Evolutionary conservation across 2,329 filamentous ascomycete species (phyloP), one percentile per base, ranked within the genome.

Genomic region (Atkinsonella hypoxylon): DNA sequence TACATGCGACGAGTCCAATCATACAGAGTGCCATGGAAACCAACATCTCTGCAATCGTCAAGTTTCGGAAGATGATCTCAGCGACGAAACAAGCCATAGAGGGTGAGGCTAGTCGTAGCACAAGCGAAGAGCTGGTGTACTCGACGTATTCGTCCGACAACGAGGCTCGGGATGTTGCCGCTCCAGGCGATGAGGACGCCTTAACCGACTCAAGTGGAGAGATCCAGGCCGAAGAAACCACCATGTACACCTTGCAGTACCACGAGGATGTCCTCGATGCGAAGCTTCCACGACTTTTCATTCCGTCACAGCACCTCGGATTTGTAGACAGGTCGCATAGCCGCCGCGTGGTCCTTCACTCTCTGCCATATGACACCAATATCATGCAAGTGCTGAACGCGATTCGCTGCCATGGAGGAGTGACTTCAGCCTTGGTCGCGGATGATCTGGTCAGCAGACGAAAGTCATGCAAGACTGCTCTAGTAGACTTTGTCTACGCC

Each of bases 281-380:
- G 48, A 11, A 17, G 13, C 43, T 12, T 15, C 55, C 53, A 7
- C 20, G 5, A 2, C 13, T 56, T 5, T 52, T 44, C 44, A 32
- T 51, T 3, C 32, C 48, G 9, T n/a, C 15, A 20, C 4, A n/a
- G 17, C 17, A 12, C 38, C 3, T 1, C 3, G 30, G 17, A 1
- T 2, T n/a, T 6, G 10, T 0, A 15, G 13, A 9, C 17, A 7
- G 10, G 0, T 9, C 44, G 7, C 18, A 49, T 10, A 59, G 57
- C 9, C 61, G 63, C 0, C 57, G 61, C 0, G 54, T 66, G 0
- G 8, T 64, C 0, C 32, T 67, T 0, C 32, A 45, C 11, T 58
- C 61, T 3, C 50, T 67, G 0, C 62, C 64, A 0, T 22, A 22
- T 0, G 41, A 45, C 0, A 43, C 54, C 1, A 52, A 43, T 0